Evolutionary conservation across 441 rosid genomes (phyloP).

Genomic region (Macaranga tanarius): DNA sequence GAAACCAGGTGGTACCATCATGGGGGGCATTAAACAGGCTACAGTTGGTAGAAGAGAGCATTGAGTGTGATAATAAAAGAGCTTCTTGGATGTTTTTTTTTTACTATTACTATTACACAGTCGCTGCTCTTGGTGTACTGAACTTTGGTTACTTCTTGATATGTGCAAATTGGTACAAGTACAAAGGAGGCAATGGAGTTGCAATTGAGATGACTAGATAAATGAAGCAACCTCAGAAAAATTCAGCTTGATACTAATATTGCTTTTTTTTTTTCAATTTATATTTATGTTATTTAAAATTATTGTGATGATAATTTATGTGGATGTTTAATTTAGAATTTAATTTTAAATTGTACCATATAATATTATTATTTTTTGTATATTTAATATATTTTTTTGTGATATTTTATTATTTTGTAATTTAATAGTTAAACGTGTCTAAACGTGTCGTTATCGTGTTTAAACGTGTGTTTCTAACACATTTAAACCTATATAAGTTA

Average conservation of each 20-base stretch:
- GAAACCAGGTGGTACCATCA: constrained; percentile 13
- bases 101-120: constrained; percentile 57
- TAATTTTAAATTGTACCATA: too few relatives aligned
- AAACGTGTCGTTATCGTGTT: too few relatives aligned
- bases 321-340: too few relatives aligned
- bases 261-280: too few relatives aligned
- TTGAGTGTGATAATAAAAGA: constrained; percentile 29
- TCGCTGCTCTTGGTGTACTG: constrained; percentile 63
- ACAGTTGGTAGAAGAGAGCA: constrained; percentile 32
- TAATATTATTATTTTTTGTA: too few relatives aligned
- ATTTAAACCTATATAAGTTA: too few relatives aligned
- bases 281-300: too few relatives aligned
- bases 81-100: neutral
- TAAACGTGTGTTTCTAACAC: too few relatives aligned
- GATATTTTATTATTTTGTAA: too few relatives aligned
- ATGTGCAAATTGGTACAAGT: constrained; percentile 62
- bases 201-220: constrained; percentile 32
- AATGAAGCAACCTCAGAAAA: constrained; percentile 21
- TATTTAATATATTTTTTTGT: too few relatives aligned
- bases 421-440: too few relatives aligned
- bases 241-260: constrained; percentile 12
- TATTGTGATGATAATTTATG: too few relatives aligned
- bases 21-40: constrained; percentile 25
- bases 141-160: constrained; percentile 56
- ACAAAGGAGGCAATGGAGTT: constrained; percentile 33